Conservation (phyloP, 768 basidiomycete species). For the Lepiota venenata region DNA sequence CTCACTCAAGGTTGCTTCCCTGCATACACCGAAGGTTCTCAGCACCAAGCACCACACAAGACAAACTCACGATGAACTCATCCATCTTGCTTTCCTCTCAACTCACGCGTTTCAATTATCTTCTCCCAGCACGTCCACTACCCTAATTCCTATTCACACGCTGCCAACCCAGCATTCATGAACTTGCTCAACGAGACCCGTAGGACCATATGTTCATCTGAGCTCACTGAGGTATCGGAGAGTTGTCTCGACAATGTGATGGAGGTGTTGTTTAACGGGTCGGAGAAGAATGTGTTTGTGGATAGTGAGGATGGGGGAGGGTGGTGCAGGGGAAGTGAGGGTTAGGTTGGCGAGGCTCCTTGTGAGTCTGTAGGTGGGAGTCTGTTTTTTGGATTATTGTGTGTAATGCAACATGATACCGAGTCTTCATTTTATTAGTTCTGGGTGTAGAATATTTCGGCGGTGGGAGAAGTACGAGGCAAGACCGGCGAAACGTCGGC, state of each 20-base stretch:
- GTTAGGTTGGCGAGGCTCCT: conserved; percentile 78
- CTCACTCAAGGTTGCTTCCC: conserved; percentile 60
- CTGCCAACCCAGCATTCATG: conserved; percentile 50
- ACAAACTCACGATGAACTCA: conserved; percentile 7
- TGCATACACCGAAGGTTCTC: conserved; percentile 4
- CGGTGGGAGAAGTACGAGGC: no score
- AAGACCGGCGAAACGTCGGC: no score
- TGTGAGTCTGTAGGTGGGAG: conserved; percentile 85
- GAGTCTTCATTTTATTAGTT: no score
- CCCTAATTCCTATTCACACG: conserved; percentile 23
- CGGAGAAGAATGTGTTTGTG: conserved; percentile 64
- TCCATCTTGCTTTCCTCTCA: conserved; percentile 25
- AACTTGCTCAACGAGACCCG: conserved; percentile 70
- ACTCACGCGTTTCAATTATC: conserved; percentile 27
- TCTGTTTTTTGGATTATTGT: conserved; percentile 16
- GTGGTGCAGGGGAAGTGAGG: conserved; percentile 44
- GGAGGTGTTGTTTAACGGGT: conserved; percentile 55
- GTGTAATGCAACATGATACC: no score
- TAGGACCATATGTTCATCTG: conserved; percentile 54
- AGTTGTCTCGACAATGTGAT: conserved; percentile 71
- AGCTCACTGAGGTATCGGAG: conserved; percentile 70
- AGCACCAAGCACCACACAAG: background rate
- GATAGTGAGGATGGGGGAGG: conserved; percentile 16
- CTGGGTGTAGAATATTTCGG: no score
- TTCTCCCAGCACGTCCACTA: conserved; percentile 16